phyloP scores from a whole-genome alignment of 1,284 basidiomycete species.

The Cutaneotrichosporon arboriforme region DNA sequence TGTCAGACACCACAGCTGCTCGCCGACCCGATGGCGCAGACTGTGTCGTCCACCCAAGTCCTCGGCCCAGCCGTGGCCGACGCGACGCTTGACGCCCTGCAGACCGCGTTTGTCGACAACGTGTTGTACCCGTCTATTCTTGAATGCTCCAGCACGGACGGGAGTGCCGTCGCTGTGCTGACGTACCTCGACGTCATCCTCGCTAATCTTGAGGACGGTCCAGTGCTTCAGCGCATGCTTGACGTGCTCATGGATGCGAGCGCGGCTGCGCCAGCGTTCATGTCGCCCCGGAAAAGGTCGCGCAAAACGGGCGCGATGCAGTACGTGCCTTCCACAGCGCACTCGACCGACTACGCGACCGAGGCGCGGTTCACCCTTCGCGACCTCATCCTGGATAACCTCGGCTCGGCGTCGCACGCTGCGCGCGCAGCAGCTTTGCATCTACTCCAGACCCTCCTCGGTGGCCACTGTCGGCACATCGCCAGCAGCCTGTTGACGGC shows the following conservation, averaged over 20 bases:
- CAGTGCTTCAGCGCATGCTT: slow-evolving; percentile 29
- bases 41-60: slow-evolving; percentile 22
- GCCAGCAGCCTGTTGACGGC: slow-evolving; percentile 64
- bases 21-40: slow-evolving; percentile 17
- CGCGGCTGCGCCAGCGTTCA: slow-evolving; percentile 13
- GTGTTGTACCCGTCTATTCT: slow-evolving; percentile 88
- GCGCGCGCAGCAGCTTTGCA: slow-evolving; percentile 71
- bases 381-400: slow-evolving; percentile 73
- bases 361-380: slow-evolving; percentile 79
- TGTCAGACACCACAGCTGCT: slow-evolving; percentile 24
- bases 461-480: slow-evolving; percentile 63
- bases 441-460: slow-evolving; percentile 67
- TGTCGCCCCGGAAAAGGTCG: slow-evolving; percentile 8
- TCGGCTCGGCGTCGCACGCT: slow-evolving; percentile 61
- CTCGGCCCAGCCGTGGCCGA: slow-evolving; percentile 73
- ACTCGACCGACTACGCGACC: slow-evolving; percentile 60
- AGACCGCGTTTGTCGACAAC: slow-evolving; percentile 84
- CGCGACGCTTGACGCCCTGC: slow-evolving; percentile 73
- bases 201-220: slow-evolving; percentile 64
- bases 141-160: slow-evolving; percentile 86
- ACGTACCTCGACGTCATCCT: slow-evolving; percentile 91
- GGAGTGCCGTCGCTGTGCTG: slow-evolving; percentile 91
- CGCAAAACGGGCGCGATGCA: slow-evolving; percentile 28
- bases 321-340: slow-evolving; percentile 22
- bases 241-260: slow-evolving; percentile 32